Evolutionary conservation across 1,284 basidiomycete genomes (phyloP), one percentile per base, ranked within the genome.

Genomic region (Ganoderma meredithae): DNA sequence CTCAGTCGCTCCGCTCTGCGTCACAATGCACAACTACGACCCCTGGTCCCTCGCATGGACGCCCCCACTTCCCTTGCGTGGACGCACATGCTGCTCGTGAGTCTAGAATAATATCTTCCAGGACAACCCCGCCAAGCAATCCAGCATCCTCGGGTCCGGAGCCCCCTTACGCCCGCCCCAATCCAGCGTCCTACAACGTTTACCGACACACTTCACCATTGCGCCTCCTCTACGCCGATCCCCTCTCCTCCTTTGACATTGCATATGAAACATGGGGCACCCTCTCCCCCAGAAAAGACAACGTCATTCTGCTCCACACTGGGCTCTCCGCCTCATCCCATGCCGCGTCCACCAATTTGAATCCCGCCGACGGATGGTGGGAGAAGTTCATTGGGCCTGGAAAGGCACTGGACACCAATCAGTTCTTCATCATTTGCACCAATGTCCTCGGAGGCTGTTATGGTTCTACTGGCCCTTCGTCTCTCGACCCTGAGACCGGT

Each of bases 211-310:
- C 81, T 0, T 74, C 80, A 1, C 88, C 93, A 0, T 84, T 98
- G 33, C 84, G 87, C 0, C 86, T 99, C 15, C 85, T 90, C 15
- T 98, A 99, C 81, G 83, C 90, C 0, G 79, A 85, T 0, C 82
- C 90, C 0, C 85, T 99, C 0, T 90, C 94, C 0, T 82, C 88
- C 19, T 95, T 96, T 75, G 88, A 95, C 71, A 85, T 99, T 65
- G 98, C 98, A 0, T 99, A 99, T 85, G 97, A 99, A 82, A 96
- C 97, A 0, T 99, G 98, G 98, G 97, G 97, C 1, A 88, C 87
- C 1, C 90, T 99, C 65, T 95, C 95, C 40, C 84, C 90, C 0
- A 78, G 83, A 9, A 88, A 85, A 53, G 92, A 95, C 79, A 99
- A 99, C 78, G 97, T 89, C 62, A 97, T 99, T 64, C 89, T 99